Evolutionary conservation across 306 rosid genomes (phyloP).

Genomic region (Datisca glomerata): DNA sequence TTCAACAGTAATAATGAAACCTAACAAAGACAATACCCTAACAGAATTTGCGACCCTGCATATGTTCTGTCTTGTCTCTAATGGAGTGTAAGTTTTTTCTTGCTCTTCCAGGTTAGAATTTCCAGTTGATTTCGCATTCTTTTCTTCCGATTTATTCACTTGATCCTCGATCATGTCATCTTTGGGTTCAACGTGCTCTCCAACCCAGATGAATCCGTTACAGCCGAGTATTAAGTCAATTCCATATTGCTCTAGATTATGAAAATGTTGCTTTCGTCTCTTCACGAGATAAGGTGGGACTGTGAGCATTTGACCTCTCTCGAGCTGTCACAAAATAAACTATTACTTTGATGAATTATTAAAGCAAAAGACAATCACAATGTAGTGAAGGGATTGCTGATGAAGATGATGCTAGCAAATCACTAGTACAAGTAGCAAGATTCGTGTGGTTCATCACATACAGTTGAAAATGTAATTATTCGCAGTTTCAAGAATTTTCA

Average conservation of each 20-base stretch:
- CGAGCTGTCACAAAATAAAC: slow-evolving; percentile 39
- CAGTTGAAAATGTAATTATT: too few species aligned
- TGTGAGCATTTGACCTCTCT: slow-evolving; percentile 67
- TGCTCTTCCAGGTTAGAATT: slow-evolving; percentile 33
- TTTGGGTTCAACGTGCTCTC: slow-evolving; percentile 53
- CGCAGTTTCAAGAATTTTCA: too few species aligned
- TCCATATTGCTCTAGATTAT: slow-evolving; percentile 61
- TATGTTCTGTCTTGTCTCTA: slow-evolving; percentile 51
- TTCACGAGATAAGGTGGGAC: slow-evolving; percentile 71
- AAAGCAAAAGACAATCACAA: too few species aligned
- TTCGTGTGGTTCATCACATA: too few species aligned
- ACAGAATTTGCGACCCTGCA: slow-evolving; percentile 81
- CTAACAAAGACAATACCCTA: slow-evolving; percentile 49
- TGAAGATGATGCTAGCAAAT: too few species aligned
- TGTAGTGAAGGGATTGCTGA: too few species aligned
- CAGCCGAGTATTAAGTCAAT: slow-evolving; percentile 76
- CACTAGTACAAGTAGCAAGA: too few species aligned
- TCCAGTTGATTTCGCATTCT: slow-evolving; percentile 13
- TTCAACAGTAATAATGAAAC: slow-evolving; percentile 50
- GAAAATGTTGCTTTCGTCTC: slow-evolving; percentile 88
- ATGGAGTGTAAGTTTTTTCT: slow-evolving; percentile 33
- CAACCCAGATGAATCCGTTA: slow-evolving; percentile 85
- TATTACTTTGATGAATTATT: too few species aligned
- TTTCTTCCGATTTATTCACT: slow-evolving; percentile 33
- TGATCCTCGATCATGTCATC: slow-evolving; percentile 56